Base-by-base conservation (phyloP, 2,329 filamentous ascomycete genomes). In the Emmonsiellopsis sp. region DNA sequence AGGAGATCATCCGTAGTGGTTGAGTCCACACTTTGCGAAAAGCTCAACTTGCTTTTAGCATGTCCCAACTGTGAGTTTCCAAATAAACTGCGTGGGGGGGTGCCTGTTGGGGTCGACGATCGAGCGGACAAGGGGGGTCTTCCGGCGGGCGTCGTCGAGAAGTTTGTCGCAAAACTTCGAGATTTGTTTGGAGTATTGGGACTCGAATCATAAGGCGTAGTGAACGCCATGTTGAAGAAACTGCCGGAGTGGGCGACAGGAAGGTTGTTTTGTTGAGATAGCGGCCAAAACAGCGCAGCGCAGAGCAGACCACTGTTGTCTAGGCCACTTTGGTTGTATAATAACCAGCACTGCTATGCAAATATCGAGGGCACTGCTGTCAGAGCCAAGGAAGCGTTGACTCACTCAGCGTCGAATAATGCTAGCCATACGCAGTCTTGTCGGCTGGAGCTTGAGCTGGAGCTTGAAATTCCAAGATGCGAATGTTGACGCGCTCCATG, bases 61-160 rank as follows among this genome's bases (percentile, higher is more conserved):
- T 40, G 62, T 30, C 67, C 69, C 53, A 76, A 66, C 56, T 75
- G 73, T 13, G 80, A 79, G 64, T 73, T 78, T 50, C 76, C 76
- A 58, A 80, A 77, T 16, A 77, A 61, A 43, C 72, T 72, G 6
- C 75, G 74, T 31, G 78, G 76, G 46, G 55, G 52, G 34, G 79
- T 79, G 2, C 76, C 79, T 54, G 74, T 72, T 34, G 80, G 80
- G 20, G 79, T 82, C 52, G 80, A 80, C n/a, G 79, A 81, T 57
- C 67, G 66, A 30, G 71, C 68, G 55, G 71, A 73, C 34, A 77
- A 78, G 30, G 79, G 79, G 1, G 80, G 79, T 54, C 72, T 74
- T 41, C 79, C 80, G 46, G 77, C 78, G 51, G 80, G 80, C 13
- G 80, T 83, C 16, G 79, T 81, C 5, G 80, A 82, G 44, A 76